Conservation (phyloP, 2,329 filamentous ascomycete genomes). For the Fusarium multiceps region DNA sequence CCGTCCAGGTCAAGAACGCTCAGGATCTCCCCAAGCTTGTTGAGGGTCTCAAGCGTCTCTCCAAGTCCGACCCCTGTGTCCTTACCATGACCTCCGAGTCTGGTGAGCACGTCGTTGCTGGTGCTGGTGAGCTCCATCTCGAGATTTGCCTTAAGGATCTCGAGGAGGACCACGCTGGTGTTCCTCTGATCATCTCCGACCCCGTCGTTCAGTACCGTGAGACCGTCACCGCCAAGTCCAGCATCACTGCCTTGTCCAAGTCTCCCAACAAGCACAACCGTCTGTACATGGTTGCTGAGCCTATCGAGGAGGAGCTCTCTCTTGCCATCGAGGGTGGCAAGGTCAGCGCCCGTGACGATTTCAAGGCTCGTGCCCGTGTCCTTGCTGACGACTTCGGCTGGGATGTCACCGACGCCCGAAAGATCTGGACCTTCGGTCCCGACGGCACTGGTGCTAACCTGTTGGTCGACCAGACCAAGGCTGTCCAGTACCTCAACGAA, state of each 20-base stretch:
- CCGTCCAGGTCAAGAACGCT: conserved; percentile 99
- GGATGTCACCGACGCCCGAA: conserved; percentile 99
- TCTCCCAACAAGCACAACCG: conserved; percentile 99
- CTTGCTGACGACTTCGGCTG: conserved; percentile 97
- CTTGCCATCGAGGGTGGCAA: conserved; percentile 91
- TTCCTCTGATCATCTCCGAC: conserved; percentile 97
- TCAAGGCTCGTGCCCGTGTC: conserved; percentile 97
- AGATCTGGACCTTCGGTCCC: conserved; percentile 99
- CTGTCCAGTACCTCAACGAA: conserved; percentile 99
- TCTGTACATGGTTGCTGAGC: conserved; percentile 94
- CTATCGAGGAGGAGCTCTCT: conserved; percentile 90
- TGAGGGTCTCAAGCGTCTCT: conserved; percentile 99
- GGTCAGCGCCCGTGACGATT: conserved; percentile 95
- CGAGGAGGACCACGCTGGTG: conserved; percentile 98
- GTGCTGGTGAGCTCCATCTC: conserved; percentile 98
- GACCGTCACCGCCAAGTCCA: conserved; percentile 85
- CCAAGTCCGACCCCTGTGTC: conserved; percentile 99
- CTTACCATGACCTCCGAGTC: conserved; percentile 89
- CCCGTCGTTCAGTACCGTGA: conserved; percentile 99
- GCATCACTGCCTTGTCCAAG: conserved; percentile 98
- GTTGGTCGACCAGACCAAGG: conserved; percentile 99
- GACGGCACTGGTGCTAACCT: conserved; percentile 98
- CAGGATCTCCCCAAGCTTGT: conserved; percentile 99
- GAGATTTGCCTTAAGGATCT: conserved; percentile 99
- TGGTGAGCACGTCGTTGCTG: conserved; percentile 98